Evolutionary conservation across 768 basidiomycete species (phyloP), one percentile per base, ranked within the genome.

Genomic region (Lentinula sp.): DNA sequence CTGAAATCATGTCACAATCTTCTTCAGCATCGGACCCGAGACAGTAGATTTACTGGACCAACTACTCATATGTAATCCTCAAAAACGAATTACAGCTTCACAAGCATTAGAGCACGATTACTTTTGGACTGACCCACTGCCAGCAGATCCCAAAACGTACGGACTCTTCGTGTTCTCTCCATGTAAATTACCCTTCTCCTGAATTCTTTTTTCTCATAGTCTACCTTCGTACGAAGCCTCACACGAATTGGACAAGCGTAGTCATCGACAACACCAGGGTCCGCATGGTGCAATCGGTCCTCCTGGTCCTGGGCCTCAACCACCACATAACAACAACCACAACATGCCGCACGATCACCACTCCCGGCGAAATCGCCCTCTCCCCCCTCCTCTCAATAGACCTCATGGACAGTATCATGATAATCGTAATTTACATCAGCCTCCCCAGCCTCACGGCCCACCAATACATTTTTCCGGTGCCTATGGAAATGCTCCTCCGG

Each of bases 91-190:
- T 43, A 94, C 95, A 1, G 96, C 96, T 8, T 73, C 83, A 2
- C 81, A 93, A 61, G 95, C 95, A 0, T 80, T 98, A 57, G 89
- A 95, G 66, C 94, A 98, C 69, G 87, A 91, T 18, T 98, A 94
- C 76, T 97, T 98, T 72, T 97, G 93, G 92, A 87, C 86, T 0
- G 87, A 91, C 64, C 95, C 96, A 0, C 67, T 93, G 40, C 91
- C 95, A 39, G 90, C 90, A 21, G 89, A 92, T 74, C 91, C 90
- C 1, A 89, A 87, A 71, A 82, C 83, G 91, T 91, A 67, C 61
- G 84, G 75, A 3, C 21, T 50, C 56, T 21, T 8, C 23, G 13
- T 28, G 5, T 18, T 8, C 3, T 28, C 28, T 28, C 0, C 28
- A 28, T 28, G 28, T 28, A 28, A 28, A 28, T 3, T 28, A 4